These are phyloP conservation scores for Cladosporium halotolerans DNA, from an alignment of 2,329 filamentous ascomycete genomes.

Conservation along the genomic window DNA sequence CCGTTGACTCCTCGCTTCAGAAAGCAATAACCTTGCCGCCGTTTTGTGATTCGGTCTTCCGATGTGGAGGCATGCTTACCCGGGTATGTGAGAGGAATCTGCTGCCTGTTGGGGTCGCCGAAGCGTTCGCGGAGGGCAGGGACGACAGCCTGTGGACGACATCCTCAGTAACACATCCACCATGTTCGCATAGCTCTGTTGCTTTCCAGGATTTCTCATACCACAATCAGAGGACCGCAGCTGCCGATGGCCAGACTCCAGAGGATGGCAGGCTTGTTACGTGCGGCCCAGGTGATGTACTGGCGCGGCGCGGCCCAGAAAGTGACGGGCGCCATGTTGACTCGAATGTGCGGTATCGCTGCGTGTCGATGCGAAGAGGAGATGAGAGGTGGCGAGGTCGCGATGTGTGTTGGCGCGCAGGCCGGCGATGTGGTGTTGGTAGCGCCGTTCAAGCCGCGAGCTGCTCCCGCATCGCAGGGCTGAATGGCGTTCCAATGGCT, in stretches of 20 bases:
- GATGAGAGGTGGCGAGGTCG: background rate
- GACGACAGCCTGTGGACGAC: constrained; percentile 46
- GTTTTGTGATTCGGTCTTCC: too few species aligned
- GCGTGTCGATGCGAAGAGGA: constrained; percentile 15
- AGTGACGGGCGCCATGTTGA: constrained; percentile 59
- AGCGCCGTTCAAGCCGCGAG: too few species aligned
- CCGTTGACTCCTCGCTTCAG: too few species aligned
- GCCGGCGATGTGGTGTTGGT: background rate
- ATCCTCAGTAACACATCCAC: constrained; percentile 2
- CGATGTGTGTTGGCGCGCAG: background rate
- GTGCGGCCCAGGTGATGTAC: constrained; percentile 81
- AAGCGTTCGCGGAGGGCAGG: constrained; percentile 67
- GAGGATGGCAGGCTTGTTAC: constrained; percentile 87
- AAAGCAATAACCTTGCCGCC: too few species aligned
- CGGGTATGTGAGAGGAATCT: constrained; percentile 85
- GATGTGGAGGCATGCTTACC: constrained; percentile 53
- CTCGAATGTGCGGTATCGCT: constrained; percentile 20
- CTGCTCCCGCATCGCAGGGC: background rate
- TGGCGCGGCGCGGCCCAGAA: constrained; percentile 82
- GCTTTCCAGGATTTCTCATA: constrained; percentile 10
- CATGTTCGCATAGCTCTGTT: too few species aligned
- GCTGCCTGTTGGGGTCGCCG: constrained; percentile 66
- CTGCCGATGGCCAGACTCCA: constrained; percentile 72
- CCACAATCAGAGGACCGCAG: constrained; percentile 63
- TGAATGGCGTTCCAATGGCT: background rate